Conservation (phyloP, 768 basidiomycete species). For the Tylopilus felleus region DNA sequence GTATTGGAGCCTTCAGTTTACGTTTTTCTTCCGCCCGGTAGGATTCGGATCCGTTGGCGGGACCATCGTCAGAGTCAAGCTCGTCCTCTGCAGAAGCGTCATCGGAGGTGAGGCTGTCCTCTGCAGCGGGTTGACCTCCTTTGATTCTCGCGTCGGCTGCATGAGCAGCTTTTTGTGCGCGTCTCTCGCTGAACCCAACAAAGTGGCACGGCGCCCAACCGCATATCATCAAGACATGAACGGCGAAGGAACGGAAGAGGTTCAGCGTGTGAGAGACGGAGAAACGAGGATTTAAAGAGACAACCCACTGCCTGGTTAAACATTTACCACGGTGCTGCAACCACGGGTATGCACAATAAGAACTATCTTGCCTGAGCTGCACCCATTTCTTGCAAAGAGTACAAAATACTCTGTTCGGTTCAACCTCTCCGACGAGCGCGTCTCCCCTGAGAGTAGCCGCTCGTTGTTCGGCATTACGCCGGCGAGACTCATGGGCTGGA, state of each 20-base stretch:
- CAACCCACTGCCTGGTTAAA: constrained; percentile 62
- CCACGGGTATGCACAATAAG: constrained; percentile 83
- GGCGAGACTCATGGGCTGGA: constrained; percentile 60
- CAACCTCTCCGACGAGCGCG: constrained; percentile 60
- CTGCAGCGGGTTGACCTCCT: constrained; percentile 23
- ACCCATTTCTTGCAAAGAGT: constrained; percentile 78
- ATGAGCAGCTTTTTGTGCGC: constrained; percentile 53
- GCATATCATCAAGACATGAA: constrained; percentile 1
- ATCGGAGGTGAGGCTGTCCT: constrained; percentile 28
- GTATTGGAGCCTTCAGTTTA: constrained; percentile 22
- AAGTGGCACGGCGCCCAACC: background rate
- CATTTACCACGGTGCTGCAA: constrained; percentile 75
- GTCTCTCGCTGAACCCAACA: constrained; percentile 44
- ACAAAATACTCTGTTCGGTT: constrained; percentile 74
- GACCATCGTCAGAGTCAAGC: constrained; percentile 36
- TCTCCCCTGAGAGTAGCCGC: constrained; percentile 69
- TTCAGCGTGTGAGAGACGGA: constrained; percentile 10
- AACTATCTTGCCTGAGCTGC: constrained; percentile 72
- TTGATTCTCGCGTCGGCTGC: constrained; percentile 45
- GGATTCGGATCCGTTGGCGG: constrained; percentile 20
- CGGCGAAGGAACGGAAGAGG: background rate
- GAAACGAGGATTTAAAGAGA: background rate
- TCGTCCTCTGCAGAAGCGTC: constrained; percentile 35
- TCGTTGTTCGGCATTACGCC: constrained; percentile 77
- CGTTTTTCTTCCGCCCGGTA: constrained; percentile 23